Evolutionary conservation across 2,329 filamentous ascomycete species (phyloP), one percentile per base, ranked within the genome.

Genomic region (Rhynchosporium graminicola): DNA sequence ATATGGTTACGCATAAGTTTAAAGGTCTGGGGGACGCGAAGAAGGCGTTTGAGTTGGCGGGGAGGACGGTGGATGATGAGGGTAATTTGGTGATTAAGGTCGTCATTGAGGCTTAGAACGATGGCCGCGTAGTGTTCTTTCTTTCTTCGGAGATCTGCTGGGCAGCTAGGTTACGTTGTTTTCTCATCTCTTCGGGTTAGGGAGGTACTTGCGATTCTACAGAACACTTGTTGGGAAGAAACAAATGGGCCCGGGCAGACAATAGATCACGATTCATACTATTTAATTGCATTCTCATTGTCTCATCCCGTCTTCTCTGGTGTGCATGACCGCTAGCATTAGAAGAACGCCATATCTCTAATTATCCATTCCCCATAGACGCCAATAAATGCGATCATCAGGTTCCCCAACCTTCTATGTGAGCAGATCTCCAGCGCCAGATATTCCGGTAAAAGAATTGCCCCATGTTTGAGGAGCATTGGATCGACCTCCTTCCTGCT

Each of bases 1-100:
- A 87, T 70, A 83, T 92, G 79, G 83, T 92, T n/a, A 92, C 89
- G 3, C 89, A 92, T 74, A 82, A 85, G 6, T 89, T 87, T 74
- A 83, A 82, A 65, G 88, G 89, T 0, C 77, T 92, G 0, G 83
- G 81, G 13, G 79, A 82, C 36, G 86, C 85, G 6, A 81, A 82
- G 61, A 78, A 81, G 50, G 89, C 88, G 1, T 91, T 92, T 72
- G 85, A 89, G 69, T 82, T 91, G 72, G 89, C 89, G 2, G 83
- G 85, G 13, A 84, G 84, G 70, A 90, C 87, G 0, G 81, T 82
- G 43, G 89, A 91, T 69, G 84, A 85, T 38, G 77, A 86, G 1
- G 88, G 88, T 0, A 87, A 85, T 20, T 75, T 91, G 59, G 87
- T 92, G 15, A 76, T 92, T 65, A 92, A 92, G 78, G 88, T 91